Evolutionary conservation across 129 eudicot species (phyloP), one percentile per base, ranked within the genome.

Genomic region (Chrysanthemum makinoi): DNA sequence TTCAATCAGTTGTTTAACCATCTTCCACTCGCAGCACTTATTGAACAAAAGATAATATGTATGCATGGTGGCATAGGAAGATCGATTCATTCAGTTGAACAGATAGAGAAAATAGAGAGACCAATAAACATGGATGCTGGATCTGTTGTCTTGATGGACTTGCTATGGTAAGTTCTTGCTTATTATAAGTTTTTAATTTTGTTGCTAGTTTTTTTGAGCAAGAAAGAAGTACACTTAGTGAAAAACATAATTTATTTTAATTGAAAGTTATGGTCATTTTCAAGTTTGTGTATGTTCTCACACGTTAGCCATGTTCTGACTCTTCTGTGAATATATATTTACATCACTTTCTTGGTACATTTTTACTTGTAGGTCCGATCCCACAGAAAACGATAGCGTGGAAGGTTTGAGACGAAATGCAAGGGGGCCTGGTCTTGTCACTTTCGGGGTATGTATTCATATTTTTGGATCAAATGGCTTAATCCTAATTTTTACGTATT

Each of bases 11-110:
- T 94, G 62, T 89, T 94, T 66, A 94, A 94, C 77, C 78, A 82
- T 79, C 97, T 94, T 83, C 98, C 98, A 16, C 90, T 94, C 15
- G 93, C 96, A 13, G 96, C 98, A 39, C 83, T 89, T 70, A 94
- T 94, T 53, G 97, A 94, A 77, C 87, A 87, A 62, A 89, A 94
- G 77, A 94, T 94, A 17, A 90, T 94, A 19, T 94, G 98, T 82
- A 89, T 89, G 98, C 98, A 94, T 79, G 96, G 98, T 76, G 97
- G 98, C 62, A 94, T 94, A 74, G 98, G 98, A 69, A 85, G 98
- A 82, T 94, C 98, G 13, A 94, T 94, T 80, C 82, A 94, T 78
- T 80, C 82, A 53, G 90, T 94, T 49, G 98, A 94, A 75, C 98
- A 94, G 76, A 94, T 94, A 66, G 96, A 87, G 86, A 94, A 88